A percentile compares a stretch with the other conserved stretches of the same genome.
phyloP scores from a whole-genome alignment of 2,329 filamentous ascomycete species.

The Fusarium clavum region DNA sequence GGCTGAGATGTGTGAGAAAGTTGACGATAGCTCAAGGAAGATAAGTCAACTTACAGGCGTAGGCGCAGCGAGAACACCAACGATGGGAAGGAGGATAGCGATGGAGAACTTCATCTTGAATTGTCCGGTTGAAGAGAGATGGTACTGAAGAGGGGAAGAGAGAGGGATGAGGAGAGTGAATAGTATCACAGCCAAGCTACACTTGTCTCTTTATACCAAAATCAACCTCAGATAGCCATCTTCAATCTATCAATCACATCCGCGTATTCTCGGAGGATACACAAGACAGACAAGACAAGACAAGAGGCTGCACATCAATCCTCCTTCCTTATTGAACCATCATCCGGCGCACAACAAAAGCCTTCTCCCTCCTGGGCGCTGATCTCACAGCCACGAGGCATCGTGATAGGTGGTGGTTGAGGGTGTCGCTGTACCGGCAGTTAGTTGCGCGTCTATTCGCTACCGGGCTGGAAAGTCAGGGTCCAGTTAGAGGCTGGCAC shows the following conservation, averaged over 20 bases:
- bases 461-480: conserved; percentile 9
- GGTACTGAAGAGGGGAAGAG: neutral
- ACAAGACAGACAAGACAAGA: neutral
- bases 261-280: conserved; percentile 10
- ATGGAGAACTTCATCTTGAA: conserved; percentile 51
- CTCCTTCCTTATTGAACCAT: conserved; percentile 38
- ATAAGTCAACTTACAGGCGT: conserved; percentile 46
- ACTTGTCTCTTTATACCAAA: conserved; percentile 24
- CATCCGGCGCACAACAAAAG: conserved; percentile 15
- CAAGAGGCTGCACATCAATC: neutral
- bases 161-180: neutral
- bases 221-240: conserved; percentile 4
- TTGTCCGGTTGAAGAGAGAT: neutral
- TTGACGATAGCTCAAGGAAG: neutral
- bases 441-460: conserved; percentile 12
- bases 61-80: conserved; percentile 48
- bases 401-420: conserved; percentile 30
- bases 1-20: conserved; percentile 51
- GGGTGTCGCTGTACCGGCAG: conserved; percentile 1
- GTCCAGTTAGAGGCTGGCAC: conserved; percentile 32
- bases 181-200: conserved; percentile 2
- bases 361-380: conserved; percentile 26
- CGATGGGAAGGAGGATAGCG: conserved; percentile 42
- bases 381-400: conserved; percentile 36
- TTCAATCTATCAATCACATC: conserved; percentile 4